Base-by-base conservation (phyloP, 371 early-diverging fungal species). In the Thermomucor indicae-seudaticae region DNA sequence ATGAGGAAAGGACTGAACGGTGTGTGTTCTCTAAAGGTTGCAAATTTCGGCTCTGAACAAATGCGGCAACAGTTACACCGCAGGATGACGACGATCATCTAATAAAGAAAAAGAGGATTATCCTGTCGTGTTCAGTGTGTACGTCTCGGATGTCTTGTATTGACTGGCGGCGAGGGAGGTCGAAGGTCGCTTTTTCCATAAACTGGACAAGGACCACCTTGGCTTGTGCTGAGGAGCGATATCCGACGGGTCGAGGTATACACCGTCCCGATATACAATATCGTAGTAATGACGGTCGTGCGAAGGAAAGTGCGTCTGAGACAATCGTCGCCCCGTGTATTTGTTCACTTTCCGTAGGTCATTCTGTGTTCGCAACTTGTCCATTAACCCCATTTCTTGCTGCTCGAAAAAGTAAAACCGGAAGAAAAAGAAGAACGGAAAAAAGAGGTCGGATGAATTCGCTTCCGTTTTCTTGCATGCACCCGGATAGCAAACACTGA, bases 11-110 rank as follows among this genome's bases (percentile, higher is more conserved):
- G 7, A 41, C 20, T 11, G 32, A 34, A 19, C 17, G 11, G 24
- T 8, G 22, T 49, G 14, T 37, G 37, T n/a, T 28, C 32, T 40
- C 17, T 32, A 43, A 50, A 74, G 74, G 70, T 74, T 38, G 59
- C 65, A 42, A 74, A 74, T 32, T 67, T 59, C 55, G 74, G 74
- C 3, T 63, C 65, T 14, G 65, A 74, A 20, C 60, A 74, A 58
- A 74, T 74, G 74, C 58, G 70, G 17, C 64, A 65, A 41, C 58
- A 60, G 37, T 58, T 74, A 31, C 63, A 60, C 34, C 57, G 17
- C 16, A 45, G 49, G 6, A 49, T 55, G 55, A 53, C 45, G 17
- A 52, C 38, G 43, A 31, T 52, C 6, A 30, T n/a, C 31, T 6
- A 35, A 47, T 23, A 37, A 47, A 47, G 47, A 23, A 3, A 19